A percentile compares a stretch with the other conserved stretches of the same genome.
Conservation (phyloP, 768 basidiomycete genomes). For the Boletus coccyginus region DNA sequence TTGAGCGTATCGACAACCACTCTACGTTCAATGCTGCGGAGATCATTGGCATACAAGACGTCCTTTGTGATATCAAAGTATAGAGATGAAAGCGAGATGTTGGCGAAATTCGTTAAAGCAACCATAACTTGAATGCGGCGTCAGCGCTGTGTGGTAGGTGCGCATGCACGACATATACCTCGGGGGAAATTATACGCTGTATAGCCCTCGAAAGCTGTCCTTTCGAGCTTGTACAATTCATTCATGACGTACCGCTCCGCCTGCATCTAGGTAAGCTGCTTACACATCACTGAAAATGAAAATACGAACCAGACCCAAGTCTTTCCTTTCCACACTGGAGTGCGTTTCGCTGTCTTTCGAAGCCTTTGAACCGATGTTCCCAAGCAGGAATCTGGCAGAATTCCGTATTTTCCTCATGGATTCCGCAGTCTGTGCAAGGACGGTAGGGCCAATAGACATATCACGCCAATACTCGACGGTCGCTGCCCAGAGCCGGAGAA, state of each 20-base stretch:
- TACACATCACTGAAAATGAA: background rate
- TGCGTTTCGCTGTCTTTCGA: background rate
- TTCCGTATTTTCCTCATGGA: conserved; percentile 83
- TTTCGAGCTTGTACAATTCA: conserved; percentile 73
- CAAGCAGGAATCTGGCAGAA: conserved; percentile 82
- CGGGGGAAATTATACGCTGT: conserved; percentile 73
- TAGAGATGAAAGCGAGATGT: conserved; percentile 80
- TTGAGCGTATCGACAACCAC: conserved; percentile 69
- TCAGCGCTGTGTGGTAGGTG: background rate
- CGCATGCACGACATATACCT: conserved; percentile 49
- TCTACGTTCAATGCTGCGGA: conserved; percentile 51
- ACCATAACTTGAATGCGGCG: conserved; percentile 53
- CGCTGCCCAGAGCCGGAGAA: conserved; percentile 88
- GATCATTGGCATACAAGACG: conserved; percentile 71
- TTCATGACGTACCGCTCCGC: conserved; percentile 85
- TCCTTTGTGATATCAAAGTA: conserved; percentile 96
- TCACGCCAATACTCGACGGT: conserved; percentile 89
- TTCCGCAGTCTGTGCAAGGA: conserved; percentile 73
- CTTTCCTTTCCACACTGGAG: conserved; percentile 25
- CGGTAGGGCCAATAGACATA: conserved; percentile 77
- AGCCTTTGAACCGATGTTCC: conserved; percentile 53
- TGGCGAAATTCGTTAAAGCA: conserved; percentile 73
- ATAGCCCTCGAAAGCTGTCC: conserved; percentile 65
- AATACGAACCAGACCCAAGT: conserved; percentile 63
- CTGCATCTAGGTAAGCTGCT: conserved; percentile 39